Evolutionary conservation across 2,329 filamentous ascomycete genomes (phyloP), one percentile per base, ranked within the genome.

Genomic region (Phaeoacremonium minimum): DNA sequence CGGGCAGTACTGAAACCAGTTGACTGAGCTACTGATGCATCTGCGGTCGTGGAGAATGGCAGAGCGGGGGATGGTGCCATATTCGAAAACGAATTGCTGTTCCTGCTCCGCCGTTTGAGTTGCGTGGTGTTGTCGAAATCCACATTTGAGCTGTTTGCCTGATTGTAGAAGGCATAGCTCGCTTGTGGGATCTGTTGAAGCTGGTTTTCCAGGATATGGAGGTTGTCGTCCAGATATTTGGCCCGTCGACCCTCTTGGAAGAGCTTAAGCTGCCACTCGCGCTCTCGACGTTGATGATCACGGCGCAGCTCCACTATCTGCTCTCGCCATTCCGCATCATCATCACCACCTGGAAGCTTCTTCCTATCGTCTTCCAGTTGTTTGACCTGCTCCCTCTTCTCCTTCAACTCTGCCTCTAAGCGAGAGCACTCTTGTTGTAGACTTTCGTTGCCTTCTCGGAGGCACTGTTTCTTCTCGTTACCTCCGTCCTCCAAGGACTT

Each of bases 401-500:
- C 75, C 46, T 80, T 83, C 18, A 93, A 72, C 43, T 87, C 82
- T 7, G 85, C 75, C 55, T 93, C 87, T 34, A 91, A 66, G 20
- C 69, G 68, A 6, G 73, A 64, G 40, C 76, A 75, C 38, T 81
- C 80, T 28, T 83, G 75, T 49, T 87, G 83, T 15, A 86, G 64
- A 18, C 74, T 65, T 22, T 65, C 61, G 32, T 83, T 81, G 36
- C 79, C 66, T 26, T 67, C 62, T 30, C 71, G 69, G 28, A 82
- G 63, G 29, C 71, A 65, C 22, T 64, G 61, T n/a, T 71, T 60
- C 41, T 75, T 71, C 14, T 62, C 52, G 38, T 77, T 71, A 30
- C 72, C 68, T 14, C 74, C 69, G 30, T 70, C 60, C 39, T 70
- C 66, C 16, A 78, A 58, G 8, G 69, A 61, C 22, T 62, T 58